Evolutionary conservation across 169 alveolate species (phyloP).

Genomic region (Cryptosporidium muris): DNA sequence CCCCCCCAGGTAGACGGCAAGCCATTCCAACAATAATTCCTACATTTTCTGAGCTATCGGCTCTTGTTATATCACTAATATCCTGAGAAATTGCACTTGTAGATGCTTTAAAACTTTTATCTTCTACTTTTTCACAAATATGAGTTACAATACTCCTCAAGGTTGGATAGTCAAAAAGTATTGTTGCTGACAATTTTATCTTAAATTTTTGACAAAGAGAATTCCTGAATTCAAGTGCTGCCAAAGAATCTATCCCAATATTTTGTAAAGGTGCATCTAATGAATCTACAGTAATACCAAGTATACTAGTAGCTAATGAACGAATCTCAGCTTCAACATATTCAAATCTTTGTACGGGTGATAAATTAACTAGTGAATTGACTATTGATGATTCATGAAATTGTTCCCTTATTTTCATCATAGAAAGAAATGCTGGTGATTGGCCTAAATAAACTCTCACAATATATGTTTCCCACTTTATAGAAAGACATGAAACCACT

Average conservation of each 20-base stretch:
- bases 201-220: conserved; percentile 74
- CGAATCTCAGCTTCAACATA: conserved; percentile 16
- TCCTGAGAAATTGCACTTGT: neutral
- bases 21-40: conserved; percentile 26
- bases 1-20: conserved; percentile 42
- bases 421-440: conserved; percentile 23
- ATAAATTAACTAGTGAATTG: neutral
- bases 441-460: conserved; percentile 31
- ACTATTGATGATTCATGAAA: neutral
- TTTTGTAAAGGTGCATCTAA: conserved; percentile 76
- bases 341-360: conserved; percentile 7
- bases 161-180: conserved; percentile 76
- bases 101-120: neutral
- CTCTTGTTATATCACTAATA: neutral
- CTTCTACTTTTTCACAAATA: conserved; percentile 19
- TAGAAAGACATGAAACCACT: conserved; percentile 45
- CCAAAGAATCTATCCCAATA: conserved; percentile 82
- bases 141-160: conserved; percentile 49
- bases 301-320: conserved; percentile 8
- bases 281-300: conserved; percentile 7
- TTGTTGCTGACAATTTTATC: conserved; percentile 74
- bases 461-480: neutral
- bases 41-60: conserved; percentile 19
- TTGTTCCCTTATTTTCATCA: conserved; percentile 19
- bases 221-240: conserved; percentile 84